Evolutionary conservation across 176 grass and related monocot species (phyloP).

Genomic region (Pharus latifolius): DNA sequence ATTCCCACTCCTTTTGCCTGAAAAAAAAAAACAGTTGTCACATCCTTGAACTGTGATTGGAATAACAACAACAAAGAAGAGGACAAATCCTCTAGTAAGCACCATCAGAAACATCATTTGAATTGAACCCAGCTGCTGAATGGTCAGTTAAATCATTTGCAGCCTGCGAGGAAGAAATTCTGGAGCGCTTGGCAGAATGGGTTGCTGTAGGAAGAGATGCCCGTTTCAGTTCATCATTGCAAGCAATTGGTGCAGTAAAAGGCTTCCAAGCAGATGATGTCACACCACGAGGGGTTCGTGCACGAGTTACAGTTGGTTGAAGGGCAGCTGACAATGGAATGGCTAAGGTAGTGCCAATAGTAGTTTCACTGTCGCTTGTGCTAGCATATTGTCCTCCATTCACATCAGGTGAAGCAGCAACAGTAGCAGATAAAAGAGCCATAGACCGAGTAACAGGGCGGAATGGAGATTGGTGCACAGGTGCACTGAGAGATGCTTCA

Average conservation of each 20-base stretch:
- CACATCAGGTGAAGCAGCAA: background rate
- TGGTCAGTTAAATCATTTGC: conserved; percentile 19
- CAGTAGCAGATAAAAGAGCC: conserved; percentile 2
- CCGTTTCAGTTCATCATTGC: conserved; percentile 15
- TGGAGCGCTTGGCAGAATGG: conserved; percentile 35
- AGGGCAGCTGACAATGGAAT: conserved; percentile 13
- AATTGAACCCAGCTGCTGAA: background rate
- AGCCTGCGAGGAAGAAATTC: conserved; percentile 26
- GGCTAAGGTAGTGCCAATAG: conserved; percentile 23
- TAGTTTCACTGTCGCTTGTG: background rate
- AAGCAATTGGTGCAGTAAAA: conserved; percentile 22
- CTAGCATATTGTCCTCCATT: conserved; percentile 24
- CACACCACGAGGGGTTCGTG: conserved; percentile 22
- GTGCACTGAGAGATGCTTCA: conserved; percentile 22
- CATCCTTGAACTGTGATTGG: background rate
- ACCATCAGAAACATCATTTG: conserved; percentile 15
- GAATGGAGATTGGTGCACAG: background rate
- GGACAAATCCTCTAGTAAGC: background rate
- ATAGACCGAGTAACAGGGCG: conserved; percentile 53
- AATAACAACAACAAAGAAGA: background rate
- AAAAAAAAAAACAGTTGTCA: background rate
- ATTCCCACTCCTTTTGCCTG: conserved; percentile 26
- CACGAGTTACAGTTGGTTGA: conserved; percentile 5
- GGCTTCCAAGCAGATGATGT: conserved; percentile 44
- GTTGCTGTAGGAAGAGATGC: conserved; percentile 26